These are phyloP conservation scores for Epichloe gansuensis DNA, from an alignment of 2,329 filamentous ascomycete species.

Conservation along the genomic window DNA sequence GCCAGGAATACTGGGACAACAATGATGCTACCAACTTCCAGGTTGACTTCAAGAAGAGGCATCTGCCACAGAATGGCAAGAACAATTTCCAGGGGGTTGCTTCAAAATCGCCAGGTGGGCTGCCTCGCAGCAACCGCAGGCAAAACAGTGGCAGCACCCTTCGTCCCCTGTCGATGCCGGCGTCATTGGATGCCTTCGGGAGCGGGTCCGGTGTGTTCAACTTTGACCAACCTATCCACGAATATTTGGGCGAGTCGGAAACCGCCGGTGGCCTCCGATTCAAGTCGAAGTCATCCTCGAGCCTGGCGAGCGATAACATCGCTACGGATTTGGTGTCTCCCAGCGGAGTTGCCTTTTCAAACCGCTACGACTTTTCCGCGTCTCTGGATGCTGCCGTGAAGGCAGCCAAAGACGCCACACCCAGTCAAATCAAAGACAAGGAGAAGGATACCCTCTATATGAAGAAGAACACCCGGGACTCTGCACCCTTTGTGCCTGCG, in stretches of 20 bases:
- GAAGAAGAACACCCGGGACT: slow-evolving; percentile 31
- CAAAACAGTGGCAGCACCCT: slow-evolving; percentile 25
- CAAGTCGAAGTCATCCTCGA: slow-evolving; percentile 53
- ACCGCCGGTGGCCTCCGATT: slow-evolving; percentile 46
- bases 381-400: slow-evolving; percentile 75
- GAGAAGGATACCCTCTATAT: slow-evolving; percentile 46
- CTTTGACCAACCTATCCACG: slow-evolving; percentile 47
- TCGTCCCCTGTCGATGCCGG: slow-evolving; percentile 41
- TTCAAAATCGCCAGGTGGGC: slow-evolving; percentile 36
- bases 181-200: slow-evolving; percentile 59
- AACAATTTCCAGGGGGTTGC: slow-evolving; percentile 36
- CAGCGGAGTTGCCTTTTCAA: slow-evolving; percentile 67
- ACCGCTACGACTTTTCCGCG: slow-evolving; percentile 92
- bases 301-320: slow-evolving; percentile 50
- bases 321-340: slow-evolving; percentile 38
- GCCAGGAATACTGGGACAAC: slow-evolving; percentile 91
- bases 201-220: slow-evolving; percentile 41
- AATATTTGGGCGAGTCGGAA: slow-evolving; percentile 50
- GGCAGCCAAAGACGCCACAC: slow-evolving; percentile 50
- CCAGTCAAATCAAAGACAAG: slow-evolving; percentile 23
- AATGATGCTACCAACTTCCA: slow-evolving; percentile 82
- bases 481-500: slow-evolving; percentile 7
- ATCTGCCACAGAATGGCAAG: slow-evolving; percentile 48
- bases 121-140: slow-evolving; percentile 56
- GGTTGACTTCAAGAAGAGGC: slow-evolving; percentile 79